Evolutionary conservation across 2,329 filamentous ascomycete genomes (phyloP).

Genomic region (Cadophora luteo-olivacea): DNA sequence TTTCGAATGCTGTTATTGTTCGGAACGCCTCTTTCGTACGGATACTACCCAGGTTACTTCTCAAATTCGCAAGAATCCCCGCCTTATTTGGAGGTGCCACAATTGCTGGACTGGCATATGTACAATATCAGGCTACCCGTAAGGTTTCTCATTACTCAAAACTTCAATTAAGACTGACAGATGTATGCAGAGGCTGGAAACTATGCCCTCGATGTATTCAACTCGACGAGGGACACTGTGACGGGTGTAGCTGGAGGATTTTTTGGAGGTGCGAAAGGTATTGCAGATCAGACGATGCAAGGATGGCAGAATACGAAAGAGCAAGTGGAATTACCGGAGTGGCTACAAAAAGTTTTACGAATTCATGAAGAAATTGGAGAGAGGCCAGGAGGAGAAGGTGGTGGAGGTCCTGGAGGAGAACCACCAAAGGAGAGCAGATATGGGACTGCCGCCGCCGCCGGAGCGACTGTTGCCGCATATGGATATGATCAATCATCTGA

Average conservation of each 20-base stretch:
- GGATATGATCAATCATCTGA: slow-evolving; percentile 74
- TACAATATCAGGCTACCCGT: slow-evolving; percentile 96
- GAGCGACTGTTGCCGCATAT: slow-evolving; percentile 77
- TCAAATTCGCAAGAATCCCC: slow-evolving; percentile 87
- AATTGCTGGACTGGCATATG: slow-evolving; percentile 85
- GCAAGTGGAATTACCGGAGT: slow-evolving; percentile 73
- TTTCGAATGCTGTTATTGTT: slow-evolving; percentile 77
- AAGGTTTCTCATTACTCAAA: slow-evolving; percentile 48
- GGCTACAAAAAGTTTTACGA: slow-evolving; percentile 77
- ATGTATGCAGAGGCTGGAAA: slow-evolving; percentile 69
- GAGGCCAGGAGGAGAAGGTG: slow-evolving; percentile 43
- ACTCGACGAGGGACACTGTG: slow-evolving; percentile 74
- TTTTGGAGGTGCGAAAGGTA: slow-evolving; percentile 74
- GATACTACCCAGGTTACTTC: slow-evolving; percentile 82
- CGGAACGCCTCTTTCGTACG: slow-evolving; percentile 70
- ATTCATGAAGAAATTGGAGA: slow-evolving; percentile 65
- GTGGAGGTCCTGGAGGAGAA: slow-evolving; percentile 53
- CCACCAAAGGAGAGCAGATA: slow-evolving; percentile 65
- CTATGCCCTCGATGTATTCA: slow-evolving; percentile 78
- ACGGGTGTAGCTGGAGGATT: slow-evolving; percentile 71
- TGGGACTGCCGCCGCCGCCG: slow-evolving; percentile 65
- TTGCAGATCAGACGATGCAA: slow-evolving; percentile 78
- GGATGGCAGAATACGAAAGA: slow-evolving; percentile 89
- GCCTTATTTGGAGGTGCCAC: slow-evolving; percentile 91
- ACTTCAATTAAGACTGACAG: slow-evolving; percentile 18